phyloP scores from a whole-genome alignment of 371 early-diverging fungal genomes.

The Coemansia linderi region DNA sequence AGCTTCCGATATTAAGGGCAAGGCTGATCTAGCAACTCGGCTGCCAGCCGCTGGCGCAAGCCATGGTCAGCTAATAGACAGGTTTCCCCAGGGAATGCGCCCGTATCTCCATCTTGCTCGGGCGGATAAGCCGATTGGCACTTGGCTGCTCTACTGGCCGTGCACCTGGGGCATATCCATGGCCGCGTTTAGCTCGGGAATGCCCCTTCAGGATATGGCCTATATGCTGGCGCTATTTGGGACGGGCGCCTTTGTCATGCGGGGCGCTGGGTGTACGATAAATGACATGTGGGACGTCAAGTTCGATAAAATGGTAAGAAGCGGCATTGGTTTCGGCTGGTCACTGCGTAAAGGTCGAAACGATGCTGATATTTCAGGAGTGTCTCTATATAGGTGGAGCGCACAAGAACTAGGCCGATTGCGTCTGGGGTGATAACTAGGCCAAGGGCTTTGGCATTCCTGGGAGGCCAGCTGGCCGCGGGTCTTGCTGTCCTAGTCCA shows the following conservation, averaged over 20 bases:
- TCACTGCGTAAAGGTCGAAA: not conserved
- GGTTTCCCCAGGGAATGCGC: slow-evolving; percentile 56
- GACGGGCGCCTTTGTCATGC: slow-evolving; percentile 89
- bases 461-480: slow-evolving; percentile 76
- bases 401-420: slow-evolving; percentile 84
- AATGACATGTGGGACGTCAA: slow-evolving; percentile 96
- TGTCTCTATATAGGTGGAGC: slow-evolving; percentile 63
- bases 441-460: slow-evolving; percentile 73
- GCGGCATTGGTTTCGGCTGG: not conserved
- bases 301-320: slow-evolving; percentile 72
- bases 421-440: slow-evolving; percentile 77
- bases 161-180: slow-evolving; percentile 84
- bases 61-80: slow-evolving; percentile 54
- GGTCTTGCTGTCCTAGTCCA: slow-evolving; percentile 81
- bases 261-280: slow-evolving; percentile 96
- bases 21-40: not conserved
- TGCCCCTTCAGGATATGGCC: slow-evolving; percentile 59
- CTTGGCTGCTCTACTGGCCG: slow-evolving; percentile 89
- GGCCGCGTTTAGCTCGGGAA: slow-evolving; percentile 68
- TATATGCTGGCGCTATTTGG: slow-evolving; percentile 82
- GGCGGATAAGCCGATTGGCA: slow-evolving; percentile 90
- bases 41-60: not conserved
- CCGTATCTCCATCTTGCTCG: slow-evolving; percentile 80
- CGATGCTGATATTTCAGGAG: not conserved
- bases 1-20: not conserved